Conservation (phyloP, 345 rosid species). For the Citrus reticulata region DNA sequence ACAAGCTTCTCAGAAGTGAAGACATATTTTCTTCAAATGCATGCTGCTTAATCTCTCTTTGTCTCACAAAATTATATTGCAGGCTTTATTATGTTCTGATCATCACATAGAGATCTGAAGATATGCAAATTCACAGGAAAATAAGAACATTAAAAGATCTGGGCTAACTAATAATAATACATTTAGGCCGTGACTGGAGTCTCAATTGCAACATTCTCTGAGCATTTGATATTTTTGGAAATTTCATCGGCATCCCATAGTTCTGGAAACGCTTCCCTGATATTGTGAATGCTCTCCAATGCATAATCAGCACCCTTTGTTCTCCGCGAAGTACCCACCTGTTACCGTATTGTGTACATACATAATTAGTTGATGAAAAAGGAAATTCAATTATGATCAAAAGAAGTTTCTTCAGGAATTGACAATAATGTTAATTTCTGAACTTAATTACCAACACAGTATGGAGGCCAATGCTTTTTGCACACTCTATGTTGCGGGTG, state of each 20-base stretch:
- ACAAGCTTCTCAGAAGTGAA: neutral
- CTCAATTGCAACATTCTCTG: conserved; percentile 50
- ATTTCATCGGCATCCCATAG: conserved; percentile 55
- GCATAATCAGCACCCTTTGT: conserved; percentile 72
- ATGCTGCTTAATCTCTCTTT: neutral
- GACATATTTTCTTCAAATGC: neutral
- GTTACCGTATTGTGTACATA: neutral
- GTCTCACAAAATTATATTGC: neutral
- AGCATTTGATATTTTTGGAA: conserved; percentile 32
- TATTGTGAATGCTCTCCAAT: conserved; percentile 75
- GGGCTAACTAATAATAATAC: neutral
- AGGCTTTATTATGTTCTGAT: neutral
- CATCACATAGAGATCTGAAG: neutral
- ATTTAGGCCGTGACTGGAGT: conserved; percentile 61
- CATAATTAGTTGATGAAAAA: too few relatives aligned
- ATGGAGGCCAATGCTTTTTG: conserved; percentile 60
- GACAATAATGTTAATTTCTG: neutral
- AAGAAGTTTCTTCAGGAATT: neutral
- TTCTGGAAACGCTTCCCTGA: conserved; percentile 72
- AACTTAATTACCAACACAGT: conserved; percentile 64
- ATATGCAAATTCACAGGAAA: neutral
- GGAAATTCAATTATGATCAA: too few relatives aligned
- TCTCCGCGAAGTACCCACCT: conserved; percentile 71
- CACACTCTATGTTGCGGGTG: conserved; percentile 65
- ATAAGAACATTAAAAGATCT: neutral